phyloP scores from a whole-genome alignment of 2,329 filamentous ascomycete species.

The Clonostachys rosea region DNA sequence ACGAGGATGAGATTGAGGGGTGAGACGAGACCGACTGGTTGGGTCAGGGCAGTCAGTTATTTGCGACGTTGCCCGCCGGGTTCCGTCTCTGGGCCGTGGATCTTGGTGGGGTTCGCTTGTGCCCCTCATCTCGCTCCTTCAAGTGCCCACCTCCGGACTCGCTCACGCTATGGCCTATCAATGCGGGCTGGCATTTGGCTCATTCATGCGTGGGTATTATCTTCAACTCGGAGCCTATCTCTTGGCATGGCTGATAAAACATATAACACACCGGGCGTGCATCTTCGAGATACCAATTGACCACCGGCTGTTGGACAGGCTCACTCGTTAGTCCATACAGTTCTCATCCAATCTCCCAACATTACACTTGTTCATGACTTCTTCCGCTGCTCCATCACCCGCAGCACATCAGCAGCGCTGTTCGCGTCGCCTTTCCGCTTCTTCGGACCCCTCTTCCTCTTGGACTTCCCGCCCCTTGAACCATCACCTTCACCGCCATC shows the following conservation, averaged over 20 bases:
- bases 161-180: too few relatives aligned
- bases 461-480: constrained; percentile 39
- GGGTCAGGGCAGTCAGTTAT: too few relatives aligned
- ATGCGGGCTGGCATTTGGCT: too few relatives aligned
- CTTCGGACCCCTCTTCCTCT: constrained; percentile 67
- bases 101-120: too few relatives aligned
- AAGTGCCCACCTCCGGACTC: too few relatives aligned
- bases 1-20: too few relatives aligned
- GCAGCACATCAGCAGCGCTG: constrained; percentile 74
- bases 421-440: constrained; percentile 78
- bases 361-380: constrained; percentile 6
- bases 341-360: too few relatives aligned
- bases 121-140: too few relatives aligned
- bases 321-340: not conserved
- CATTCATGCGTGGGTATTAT: too few relatives aligned
- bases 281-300: not conserved
- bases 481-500: constrained; percentile 44
- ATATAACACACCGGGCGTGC: not conserved
- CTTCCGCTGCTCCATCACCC: constrained; percentile 64
- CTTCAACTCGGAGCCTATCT: not conserved
- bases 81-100: too few relatives aligned
- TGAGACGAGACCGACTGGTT: too few relatives aligned
- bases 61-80: too few relatives aligned
- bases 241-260: not conserved
- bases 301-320: not conserved